A percentile compares a stretch with the other conserved stretches of the same genome.
These are phyloP conservation scores for Zymoseptoria tritici DNA, from an alignment of 2,329 filamentous ascomycete genomes.

Conservation along the genomic window DNA sequence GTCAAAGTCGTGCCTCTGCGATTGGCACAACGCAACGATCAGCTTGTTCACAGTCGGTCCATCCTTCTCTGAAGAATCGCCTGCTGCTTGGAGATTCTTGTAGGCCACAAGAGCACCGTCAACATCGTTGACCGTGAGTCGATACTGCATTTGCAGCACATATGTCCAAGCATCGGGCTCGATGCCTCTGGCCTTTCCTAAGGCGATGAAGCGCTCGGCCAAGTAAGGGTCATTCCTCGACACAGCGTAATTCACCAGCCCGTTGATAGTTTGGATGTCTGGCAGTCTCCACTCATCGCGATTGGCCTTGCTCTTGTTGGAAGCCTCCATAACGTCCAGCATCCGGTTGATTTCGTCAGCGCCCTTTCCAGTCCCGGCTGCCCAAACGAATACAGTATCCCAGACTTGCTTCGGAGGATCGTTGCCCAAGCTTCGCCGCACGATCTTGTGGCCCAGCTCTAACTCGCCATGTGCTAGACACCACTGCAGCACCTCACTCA, in stretches of 20 bases:
- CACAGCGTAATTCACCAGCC: slow-evolving; percentile 64
- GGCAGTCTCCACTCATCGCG: slow-evolving; percentile 46
- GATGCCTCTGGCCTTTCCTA: slow-evolving; percentile 60
- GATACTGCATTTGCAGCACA: slow-evolving; percentile 67
- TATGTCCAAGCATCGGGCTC: slow-evolving; percentile 62
- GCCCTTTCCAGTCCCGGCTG: slow-evolving; percentile 62
- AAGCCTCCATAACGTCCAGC: slow-evolving; percentile 55
- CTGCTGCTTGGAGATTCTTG: slow-evolving; percentile 51
- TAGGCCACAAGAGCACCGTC: slow-evolving; percentile 62
- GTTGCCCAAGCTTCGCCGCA: slow-evolving; percentile 35
- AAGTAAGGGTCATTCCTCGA: slow-evolving; percentile 61
- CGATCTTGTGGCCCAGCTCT: slow-evolving; percentile 56
- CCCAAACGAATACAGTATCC: slow-evolving; percentile 70
- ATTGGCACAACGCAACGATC: slow-evolving; percentile 59
- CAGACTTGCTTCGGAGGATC: slow-evolving; percentile 41
- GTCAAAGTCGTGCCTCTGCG: slow-evolving; percentile 56
- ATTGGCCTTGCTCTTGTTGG: slow-evolving; percentile 25
- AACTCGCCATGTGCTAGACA: slow-evolving; percentile 43
- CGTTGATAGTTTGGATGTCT: slow-evolving; percentile 67
- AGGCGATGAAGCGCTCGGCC: slow-evolving; percentile 63
- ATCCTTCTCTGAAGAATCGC: slow-evolving; percentile 52
- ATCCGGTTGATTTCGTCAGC: slow-evolving; percentile 67
- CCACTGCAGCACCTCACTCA: slow-evolving; percentile 13
- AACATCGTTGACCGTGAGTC: slow-evolving; percentile 64
- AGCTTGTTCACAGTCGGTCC: slow-evolving; percentile 62